Percentiles rank a stretch among this genome's conserved stretches.
Evolutionary conservation across 306 rosid species (phyloP).

Genomic region (Comarum palustre): DNA sequence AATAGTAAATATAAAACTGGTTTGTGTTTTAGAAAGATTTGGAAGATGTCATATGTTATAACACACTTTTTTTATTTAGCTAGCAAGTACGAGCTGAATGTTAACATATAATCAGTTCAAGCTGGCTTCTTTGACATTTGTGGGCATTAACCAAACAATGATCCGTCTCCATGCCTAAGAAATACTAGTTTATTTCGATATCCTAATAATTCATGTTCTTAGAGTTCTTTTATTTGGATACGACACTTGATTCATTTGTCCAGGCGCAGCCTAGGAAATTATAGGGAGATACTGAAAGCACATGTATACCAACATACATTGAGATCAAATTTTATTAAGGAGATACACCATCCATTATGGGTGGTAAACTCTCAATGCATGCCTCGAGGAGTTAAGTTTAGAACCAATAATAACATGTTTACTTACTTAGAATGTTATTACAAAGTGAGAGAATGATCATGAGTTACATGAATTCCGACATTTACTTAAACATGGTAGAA

Average conservation of each 20-base stretch:
- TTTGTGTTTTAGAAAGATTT: too few relatives aligned
- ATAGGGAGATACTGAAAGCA: not conserved
- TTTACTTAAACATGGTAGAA: too few relatives aligned
- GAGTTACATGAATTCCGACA: too few relatives aligned
- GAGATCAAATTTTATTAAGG: not conserved
- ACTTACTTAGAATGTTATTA: too few relatives aligned
- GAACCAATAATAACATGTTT: not conserved
- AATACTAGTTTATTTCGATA: not conserved
- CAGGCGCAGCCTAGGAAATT: not conserved
- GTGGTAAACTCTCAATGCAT: not conserved
- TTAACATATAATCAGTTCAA: not conserved
- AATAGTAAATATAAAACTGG: too few relatives aligned
- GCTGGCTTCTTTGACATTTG: slow-evolving; percentile 6
- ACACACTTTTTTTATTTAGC: too few relatives aligned
- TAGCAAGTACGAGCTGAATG: not conserved
- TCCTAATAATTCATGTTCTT: not conserved
- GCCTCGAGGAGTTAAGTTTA: not conserved
- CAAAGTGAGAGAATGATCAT: too few relatives aligned
- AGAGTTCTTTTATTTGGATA: not conserved
- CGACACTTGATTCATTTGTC: not conserved
- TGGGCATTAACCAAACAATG: not conserved
- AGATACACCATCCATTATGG: not conserved
- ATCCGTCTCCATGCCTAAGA: not conserved
- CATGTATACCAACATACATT: not conserved
- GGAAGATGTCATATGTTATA: not conserved